A percentile compares a stretch with the other conserved stretches of the same genome.
phyloP scores from a whole-genome alignment of 495 filamentous ascomycete species.

The Aspergillus haitiensis region DNA sequence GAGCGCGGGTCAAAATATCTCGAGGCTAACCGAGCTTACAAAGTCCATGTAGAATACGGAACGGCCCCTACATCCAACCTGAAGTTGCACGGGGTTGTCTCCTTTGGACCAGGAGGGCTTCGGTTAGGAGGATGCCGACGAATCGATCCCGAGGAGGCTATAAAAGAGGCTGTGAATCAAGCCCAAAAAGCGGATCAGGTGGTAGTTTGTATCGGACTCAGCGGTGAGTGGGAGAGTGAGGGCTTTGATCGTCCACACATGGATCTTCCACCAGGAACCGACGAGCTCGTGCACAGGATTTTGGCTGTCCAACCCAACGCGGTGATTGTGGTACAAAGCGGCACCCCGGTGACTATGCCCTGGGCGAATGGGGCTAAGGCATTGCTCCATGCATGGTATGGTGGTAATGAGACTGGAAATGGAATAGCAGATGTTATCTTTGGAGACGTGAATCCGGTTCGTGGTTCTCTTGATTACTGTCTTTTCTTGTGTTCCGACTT shows the following conservation, averaged over 20 bases:
- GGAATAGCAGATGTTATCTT: slow-evolving; percentile 52
- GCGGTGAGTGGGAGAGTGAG: slow-evolving; percentile 83
- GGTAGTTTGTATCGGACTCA: slow-evolving; percentile 70
- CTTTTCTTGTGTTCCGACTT: neutral
- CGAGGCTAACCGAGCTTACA: slow-evolving; percentile 55
- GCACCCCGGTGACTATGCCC: slow-evolving; percentile 78
- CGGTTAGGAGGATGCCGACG: slow-evolving; percentile 70
- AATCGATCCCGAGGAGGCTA: slow-evolving; percentile 59
- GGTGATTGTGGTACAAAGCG: slow-evolving; percentile 75
- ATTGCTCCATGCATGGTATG: slow-evolving; percentile 68
- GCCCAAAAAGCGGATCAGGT: slow-evolving; percentile 66
- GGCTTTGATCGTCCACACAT: slow-evolving; percentile 74
- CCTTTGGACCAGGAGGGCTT: slow-evolving; percentile 65
- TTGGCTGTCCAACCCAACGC: slow-evolving; percentile 66
- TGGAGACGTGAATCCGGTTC: slow-evolving; percentile 47
- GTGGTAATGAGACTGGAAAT: slow-evolving; percentile 60
- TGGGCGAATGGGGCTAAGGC: slow-evolving; percentile 68
- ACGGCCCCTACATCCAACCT: slow-evolving; percentile 57
- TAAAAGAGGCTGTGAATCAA: slow-evolving; percentile 59
- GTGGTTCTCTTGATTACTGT: neutral
- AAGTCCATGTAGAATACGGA: slow-evolving; percentile 57
- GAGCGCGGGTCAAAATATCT: slow-evolving; percentile 53
- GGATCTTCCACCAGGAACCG: slow-evolving; percentile 69
- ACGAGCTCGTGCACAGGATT: slow-evolving; percentile 67
- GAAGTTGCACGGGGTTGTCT: slow-evolving; percentile 42